Evolutionary conservation across 257 asterid genomes (phyloP).

Genomic region (Solanum sejunctum): DNA sequence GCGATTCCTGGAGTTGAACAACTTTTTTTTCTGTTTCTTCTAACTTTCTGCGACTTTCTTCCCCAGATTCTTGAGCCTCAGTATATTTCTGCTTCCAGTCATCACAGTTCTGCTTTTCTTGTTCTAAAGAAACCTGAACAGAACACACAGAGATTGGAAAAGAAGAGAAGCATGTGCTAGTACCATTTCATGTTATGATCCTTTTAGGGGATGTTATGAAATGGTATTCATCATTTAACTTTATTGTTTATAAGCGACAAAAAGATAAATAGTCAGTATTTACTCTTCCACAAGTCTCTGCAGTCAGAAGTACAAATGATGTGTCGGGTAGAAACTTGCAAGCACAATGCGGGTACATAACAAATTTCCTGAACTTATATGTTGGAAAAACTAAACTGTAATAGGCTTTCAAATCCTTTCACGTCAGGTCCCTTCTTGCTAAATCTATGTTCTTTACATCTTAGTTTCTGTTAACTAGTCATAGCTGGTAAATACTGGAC

Average conservation of each 20-base stretch:
- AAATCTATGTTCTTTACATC: not conserved
- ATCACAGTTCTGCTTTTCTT: slow-evolving; percentile 37
- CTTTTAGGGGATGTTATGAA: not conserved
- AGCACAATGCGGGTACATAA: not conserved
- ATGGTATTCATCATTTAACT: not conserved
- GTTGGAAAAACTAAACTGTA: not conserved
- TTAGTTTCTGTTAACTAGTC: not conserved
- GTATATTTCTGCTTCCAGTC: slow-evolving; percentile 55
- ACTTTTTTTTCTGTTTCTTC: slow-evolving; percentile 69
- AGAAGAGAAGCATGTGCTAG: not conserved
- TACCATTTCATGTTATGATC: not conserved
- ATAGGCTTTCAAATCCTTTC: not conserved
- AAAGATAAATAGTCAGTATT: not conserved
- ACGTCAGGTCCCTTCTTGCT: not conserved
- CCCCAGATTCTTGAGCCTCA: slow-evolving; percentile 41
- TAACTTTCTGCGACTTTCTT: slow-evolving; percentile 51
- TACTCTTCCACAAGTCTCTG: not conserved
- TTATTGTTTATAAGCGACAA: not conserved
- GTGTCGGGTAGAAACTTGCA: not conserved
- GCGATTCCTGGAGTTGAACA: slow-evolving; percentile 70
- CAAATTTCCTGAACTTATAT: not conserved
- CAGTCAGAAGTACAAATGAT: not conserved
- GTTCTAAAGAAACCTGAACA: slow-evolving; percentile 48
- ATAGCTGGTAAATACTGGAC: not conserved
- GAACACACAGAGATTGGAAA: not conserved